These are phyloP conservation scores for Calocybe gangraenosa DNA, from an alignment of 768 basidiomycete genomes.

Conservation along the genomic window DNA sequence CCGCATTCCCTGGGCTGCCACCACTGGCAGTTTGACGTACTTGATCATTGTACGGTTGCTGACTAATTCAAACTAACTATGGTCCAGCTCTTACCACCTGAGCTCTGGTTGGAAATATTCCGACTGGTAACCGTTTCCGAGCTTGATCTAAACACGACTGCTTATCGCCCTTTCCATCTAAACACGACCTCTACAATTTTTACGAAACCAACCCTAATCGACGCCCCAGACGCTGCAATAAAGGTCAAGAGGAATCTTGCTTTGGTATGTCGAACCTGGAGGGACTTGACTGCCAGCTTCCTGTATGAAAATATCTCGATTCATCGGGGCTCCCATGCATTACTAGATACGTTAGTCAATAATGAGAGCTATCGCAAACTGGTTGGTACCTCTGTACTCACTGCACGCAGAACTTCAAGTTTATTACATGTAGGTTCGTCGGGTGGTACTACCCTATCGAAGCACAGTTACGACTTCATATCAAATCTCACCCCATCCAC, in stretches of 20 bases:
- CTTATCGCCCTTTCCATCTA: slow-evolving; percentile 53
- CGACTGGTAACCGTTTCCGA: slow-evolving; percentile 33
- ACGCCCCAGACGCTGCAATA: slow-evolving; percentile 24
- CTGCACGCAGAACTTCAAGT: slow-evolving; percentile 3
- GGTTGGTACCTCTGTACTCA: slow-evolving; percentile 15
- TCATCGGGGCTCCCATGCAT: slow-evolving; percentile 22
- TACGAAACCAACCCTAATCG: slow-evolving; percentile 27
- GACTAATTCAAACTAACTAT: too few species aligned
- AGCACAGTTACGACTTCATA: slow-evolving; percentile 37
- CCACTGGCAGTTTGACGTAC: too few species aligned
- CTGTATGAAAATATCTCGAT: slow-evolving; percentile 55
- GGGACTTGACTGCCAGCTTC: slow-evolving; percentile 36
- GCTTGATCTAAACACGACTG: slow-evolving; percentile 20
- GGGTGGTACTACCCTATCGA: slow-evolving; percentile 55
- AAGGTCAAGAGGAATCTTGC: slow-evolving; percentile 37
- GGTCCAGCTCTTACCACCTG: slow-evolving; percentile 35
- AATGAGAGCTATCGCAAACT: slow-evolving; percentile 23
- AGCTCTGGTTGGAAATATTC: slow-evolving; percentile 54
- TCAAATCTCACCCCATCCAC: slow-evolving; percentile 22
- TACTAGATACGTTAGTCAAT: slow-evolving; percentile 28
- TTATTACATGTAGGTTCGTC: slow-evolving; percentile 37
- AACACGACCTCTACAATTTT: too few species aligned
- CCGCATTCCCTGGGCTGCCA: too few species aligned
- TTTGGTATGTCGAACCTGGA: slow-evolving; percentile 58
- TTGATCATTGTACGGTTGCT: too few species aligned